Evolutionary conservation across 2,329 filamentous ascomycete species (phyloP).

Genomic region (Arachnomyces sp.): DNA sequence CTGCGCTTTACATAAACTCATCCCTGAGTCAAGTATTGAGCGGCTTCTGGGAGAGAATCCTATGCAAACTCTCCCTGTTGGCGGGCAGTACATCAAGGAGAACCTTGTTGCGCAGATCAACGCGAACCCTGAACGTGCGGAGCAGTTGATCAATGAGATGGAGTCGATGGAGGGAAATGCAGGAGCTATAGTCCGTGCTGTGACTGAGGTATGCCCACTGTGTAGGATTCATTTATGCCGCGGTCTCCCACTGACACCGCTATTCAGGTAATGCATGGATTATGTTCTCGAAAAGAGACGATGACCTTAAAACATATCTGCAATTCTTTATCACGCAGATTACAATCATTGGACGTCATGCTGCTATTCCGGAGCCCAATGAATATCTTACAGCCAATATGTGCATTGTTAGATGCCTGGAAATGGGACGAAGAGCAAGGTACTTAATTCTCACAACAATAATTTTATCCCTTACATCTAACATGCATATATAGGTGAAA

Average conservation of each 20-base stretch:
- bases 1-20: conserved; percentile 80
- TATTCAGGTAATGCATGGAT: conserved; percentile 45
- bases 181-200: conserved; percentile 71
- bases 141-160: conserved; percentile 70
- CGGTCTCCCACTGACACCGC: neutral
- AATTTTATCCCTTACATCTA: conserved; percentile 10
- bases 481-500: conserved; percentile 40
- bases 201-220: conserved; percentile 54
- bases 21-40: conserved; percentile 70
- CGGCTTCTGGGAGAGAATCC: conserved; percentile 76
- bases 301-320: conserved; percentile 57
- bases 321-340: conserved; percentile 49
- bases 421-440: conserved; percentile 57
- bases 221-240: conserved; percentile 5
- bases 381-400: conserved; percentile 51
- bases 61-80: conserved; percentile 67
- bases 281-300: conserved; percentile 54
- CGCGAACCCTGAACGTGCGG: conserved; percentile 65
- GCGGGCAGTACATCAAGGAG: conserved; percentile 70
- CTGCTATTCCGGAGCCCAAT: conserved; percentile 53
- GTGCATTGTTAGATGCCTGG: conserved; percentile 55
- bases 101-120: conserved; percentile 70
- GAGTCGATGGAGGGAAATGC: conserved; percentile 90
- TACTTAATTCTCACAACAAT: conserved; percentile 13
- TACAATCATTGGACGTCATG: conserved; percentile 51